Evolutionary conservation across 495 filamentous ascomycete species (phyloP), one percentile per base, ranked within the genome.

Genomic region (Penicillium simplicissimum): DNA sequence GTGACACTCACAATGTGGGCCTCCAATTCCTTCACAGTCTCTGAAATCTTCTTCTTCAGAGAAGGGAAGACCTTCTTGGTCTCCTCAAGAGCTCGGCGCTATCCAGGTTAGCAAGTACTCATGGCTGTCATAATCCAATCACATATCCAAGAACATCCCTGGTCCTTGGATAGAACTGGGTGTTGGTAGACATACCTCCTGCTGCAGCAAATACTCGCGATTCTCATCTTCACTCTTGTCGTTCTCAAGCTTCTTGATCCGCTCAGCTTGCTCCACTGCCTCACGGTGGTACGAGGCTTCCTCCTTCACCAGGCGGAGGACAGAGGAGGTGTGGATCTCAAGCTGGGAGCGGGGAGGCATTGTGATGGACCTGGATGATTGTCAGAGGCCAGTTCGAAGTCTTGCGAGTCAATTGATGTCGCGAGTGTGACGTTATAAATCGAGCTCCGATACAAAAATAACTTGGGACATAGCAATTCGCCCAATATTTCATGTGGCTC

Each of bases 221-320:
- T 94, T 94, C 70, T 83, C 84, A 59, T 90, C 88, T 5, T 81
- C 77, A 8, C 83, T 84, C 4, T 80, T 75, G 7, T 68, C 72
- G 35, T 63, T 60, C 66, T 73, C 74, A 15, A 92, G 79, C 75
- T 89, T 87, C 77, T 85, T 74, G 40, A 97, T 82, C 43, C 88
- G 87, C 59, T 80, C 80, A 57, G 88, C 82, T 67, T 97, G 92
- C 58, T 85, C 75, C 59, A 81, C 76, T 21, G 91, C 81, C 70
- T 98, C 95, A 65, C 88, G 87, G 75, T 92, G 90, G 78, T 98
- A 97, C 71, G 86, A 92, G 36, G 82, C 80, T 70, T 97, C 92
- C 73, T 98, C 95, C 73, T 96, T 97, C 57, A 97, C 85, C 52
- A 97, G 82, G 55, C 94, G 91, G 65, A 84, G 78, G 66, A 97